Evolutionary conservation across 352 stramenopile species (phyloP).

Genomic region (Thalassiosira mediterranea): DNA sequence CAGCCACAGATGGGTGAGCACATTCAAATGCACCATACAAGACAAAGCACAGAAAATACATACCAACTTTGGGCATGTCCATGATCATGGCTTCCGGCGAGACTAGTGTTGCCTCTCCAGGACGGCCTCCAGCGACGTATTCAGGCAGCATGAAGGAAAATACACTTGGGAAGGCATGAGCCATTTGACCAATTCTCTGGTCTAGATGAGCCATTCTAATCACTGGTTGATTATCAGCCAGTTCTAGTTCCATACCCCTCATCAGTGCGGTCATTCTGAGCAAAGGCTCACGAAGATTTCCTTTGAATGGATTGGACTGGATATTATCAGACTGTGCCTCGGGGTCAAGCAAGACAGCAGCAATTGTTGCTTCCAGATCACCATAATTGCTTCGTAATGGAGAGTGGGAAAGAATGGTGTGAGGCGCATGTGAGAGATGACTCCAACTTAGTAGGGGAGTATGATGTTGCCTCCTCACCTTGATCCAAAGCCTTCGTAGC

Average conservation of each 20-base stretch:
- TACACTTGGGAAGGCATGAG: conserved; percentile 61
- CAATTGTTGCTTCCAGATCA: conserved; percentile 71
- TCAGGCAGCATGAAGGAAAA: conserved; percentile 74
- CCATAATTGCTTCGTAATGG: no score
- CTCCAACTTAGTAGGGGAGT: no score
- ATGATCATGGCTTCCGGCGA: conserved; percentile 45
- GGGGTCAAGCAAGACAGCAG: conserved; percentile 73
- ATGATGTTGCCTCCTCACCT: no score
- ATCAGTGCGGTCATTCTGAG: conserved; percentile 60
- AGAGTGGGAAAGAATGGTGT: no score
- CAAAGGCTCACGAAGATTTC: conserved; percentile 62
- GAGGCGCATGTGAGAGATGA: no score
- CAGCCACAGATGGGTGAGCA: no score
- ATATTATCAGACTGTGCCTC: conserved; percentile 62
- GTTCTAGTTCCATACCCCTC: conserved; percentile 58
- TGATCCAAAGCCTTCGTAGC: conserved; percentile 43
- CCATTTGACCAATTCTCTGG: conserved; percentile 59
- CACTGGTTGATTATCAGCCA: conserved; percentile 27
- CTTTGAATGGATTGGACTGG: conserved; percentile 66
- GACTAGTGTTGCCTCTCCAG: conserved; percentile 38
- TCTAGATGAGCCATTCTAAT: conserved; percentile 29
- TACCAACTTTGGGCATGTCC: conserved; percentile 60
- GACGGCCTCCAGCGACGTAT: conserved; percentile 45
- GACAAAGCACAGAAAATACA: no score
- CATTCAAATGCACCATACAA: no score